These are phyloP conservation scores for Erodium texanum DNA, from an alignment of 441 rosid genomes.

Conservation along the genomic window DNA sequence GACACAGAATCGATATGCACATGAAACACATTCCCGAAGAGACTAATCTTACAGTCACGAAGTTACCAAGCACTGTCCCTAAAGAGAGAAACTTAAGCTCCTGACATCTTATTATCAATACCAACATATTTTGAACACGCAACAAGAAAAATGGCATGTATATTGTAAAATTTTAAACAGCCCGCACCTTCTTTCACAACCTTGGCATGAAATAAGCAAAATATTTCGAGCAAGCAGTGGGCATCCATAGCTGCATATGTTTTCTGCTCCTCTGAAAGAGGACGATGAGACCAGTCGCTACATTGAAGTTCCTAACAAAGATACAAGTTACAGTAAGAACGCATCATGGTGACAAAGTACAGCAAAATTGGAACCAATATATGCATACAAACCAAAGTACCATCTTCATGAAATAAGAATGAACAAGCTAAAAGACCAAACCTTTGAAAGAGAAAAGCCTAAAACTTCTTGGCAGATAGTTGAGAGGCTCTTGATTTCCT, in stretches of 20 bases:
- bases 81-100: background rate
- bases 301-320: slow-evolving; percentile 84
- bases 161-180: slow-evolving; percentile 1
- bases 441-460: slow-evolving; percentile 70
- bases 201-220: slow-evolving; percentile 39
- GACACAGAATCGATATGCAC: background rate
- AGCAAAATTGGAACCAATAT: background rate
- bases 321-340: slow-evolving; percentile 23
- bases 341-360: background rate
- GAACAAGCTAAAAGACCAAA: slow-evolving; percentile 24
- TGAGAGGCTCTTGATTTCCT: slow-evolving; percentile 66
- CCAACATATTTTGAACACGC: background rate
- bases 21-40: background rate
- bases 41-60: background rate
- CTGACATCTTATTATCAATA: background rate
- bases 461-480: slow-evolving; percentile 57
- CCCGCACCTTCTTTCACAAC: slow-evolving; percentile 47
- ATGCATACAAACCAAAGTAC: background rate
- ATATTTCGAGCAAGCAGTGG: slow-evolving; percentile 70
- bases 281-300: slow-evolving; percentile 92
- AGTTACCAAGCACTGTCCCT: background rate
- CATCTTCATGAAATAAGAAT: background rate
- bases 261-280: slow-evolving; percentile 89
- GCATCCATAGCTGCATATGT: slow-evolving; percentile 80
- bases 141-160: background rate